Evolutionary conservation across 192 early-diverging fungal species (phyloP), one percentile per base, ranked within the genome.

Genomic region (Entomortierella lignicola): DNA sequence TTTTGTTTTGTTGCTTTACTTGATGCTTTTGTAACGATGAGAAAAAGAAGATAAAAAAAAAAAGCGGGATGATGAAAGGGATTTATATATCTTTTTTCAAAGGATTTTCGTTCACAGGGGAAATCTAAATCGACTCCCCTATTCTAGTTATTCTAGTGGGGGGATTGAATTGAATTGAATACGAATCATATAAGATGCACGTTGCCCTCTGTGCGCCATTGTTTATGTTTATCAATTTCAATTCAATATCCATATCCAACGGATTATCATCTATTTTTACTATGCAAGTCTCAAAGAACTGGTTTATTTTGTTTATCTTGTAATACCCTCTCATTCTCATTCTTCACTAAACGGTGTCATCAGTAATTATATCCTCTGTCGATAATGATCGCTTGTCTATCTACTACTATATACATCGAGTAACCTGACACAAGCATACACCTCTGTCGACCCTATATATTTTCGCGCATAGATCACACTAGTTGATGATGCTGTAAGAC

Each of bases 41-140:
- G 31, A 41, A 66, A 34, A 32, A 55, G 4, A 53, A 55, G 21
- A 54, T 21, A 65, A 51, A 72, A 65, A 26, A 56, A n/a, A 32
- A 44, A 53, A 34, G 44, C 7, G 26, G 39, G 37, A 30, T 27
- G 48, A 47, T 4, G n/a, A 47, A 50, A 26, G 18, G 23, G 26
- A 48, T 64, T 72, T 72, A 65, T 72, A 72, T 39, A 48, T 50
- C 34, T 37, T 37, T 37, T 37, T 37, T n/a, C n/a, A n/a, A n/a
- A 10, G 10, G 4, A 4, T 37, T 37, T 37, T 37, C 10, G 34
- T 37, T 10, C 34, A 37, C 34, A 37, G 34, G 34, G 34, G 10
- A 37, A 37, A 37, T 37, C 10, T 4, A 50, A 17, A 50, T 4
- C 15, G 15, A 50, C 4, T 10, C n/a, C n/a, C n/a, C n/a, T n/a